A percentile compares a stretch with the other conserved stretches of the same genome.
phyloP scores from a whole-genome alignment of 148 eudicot species.

The Rhododendron griersonianum region DNA sequence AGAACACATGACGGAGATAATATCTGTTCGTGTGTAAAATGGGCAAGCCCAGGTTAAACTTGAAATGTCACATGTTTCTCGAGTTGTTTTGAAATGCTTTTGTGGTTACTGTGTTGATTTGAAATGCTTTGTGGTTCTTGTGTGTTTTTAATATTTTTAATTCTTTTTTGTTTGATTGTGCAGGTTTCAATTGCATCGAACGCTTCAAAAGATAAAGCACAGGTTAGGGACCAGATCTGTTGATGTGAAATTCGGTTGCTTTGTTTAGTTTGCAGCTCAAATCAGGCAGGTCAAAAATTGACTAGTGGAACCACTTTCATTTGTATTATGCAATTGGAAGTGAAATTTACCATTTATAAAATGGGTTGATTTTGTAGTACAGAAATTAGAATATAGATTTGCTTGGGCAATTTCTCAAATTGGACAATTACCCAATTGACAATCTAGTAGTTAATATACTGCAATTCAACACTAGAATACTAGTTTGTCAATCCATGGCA shows the following conservation, averaged over 20 bases:
- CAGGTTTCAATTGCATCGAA: constrained; percentile 79
- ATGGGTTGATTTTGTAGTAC: neutral
- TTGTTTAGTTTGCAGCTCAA: neutral
- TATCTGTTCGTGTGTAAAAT: too few relatives aligned
- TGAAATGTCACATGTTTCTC: neutral
- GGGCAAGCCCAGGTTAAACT: neutral
- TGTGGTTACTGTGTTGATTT: neutral
- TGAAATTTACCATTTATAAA: neutral
- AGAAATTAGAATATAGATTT: neutral
- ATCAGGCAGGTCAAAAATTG: neutral
- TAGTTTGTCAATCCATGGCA: neutral
- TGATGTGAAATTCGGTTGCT: neutral
- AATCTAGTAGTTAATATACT: neutral
- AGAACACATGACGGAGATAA: too few relatives aligned
- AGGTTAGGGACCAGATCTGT: constrained; percentile 31
- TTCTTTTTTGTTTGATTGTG: neutral
- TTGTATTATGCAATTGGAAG: constrained; percentile 25
- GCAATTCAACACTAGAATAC: neutral
- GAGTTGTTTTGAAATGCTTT: neutral
- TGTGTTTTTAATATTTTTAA: neutral
- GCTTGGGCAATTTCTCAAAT: neutral
- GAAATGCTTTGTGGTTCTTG: neutral
- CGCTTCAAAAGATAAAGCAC: constrained; percentile 77
- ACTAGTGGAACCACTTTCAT: neutral
- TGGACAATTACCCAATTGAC: neutral